Percentiles rank a stretch among this genome's conserved stretches.
Conservation (phyloP, 805 yeast species). For the Saccharomyces cerevisiae region DNA sequence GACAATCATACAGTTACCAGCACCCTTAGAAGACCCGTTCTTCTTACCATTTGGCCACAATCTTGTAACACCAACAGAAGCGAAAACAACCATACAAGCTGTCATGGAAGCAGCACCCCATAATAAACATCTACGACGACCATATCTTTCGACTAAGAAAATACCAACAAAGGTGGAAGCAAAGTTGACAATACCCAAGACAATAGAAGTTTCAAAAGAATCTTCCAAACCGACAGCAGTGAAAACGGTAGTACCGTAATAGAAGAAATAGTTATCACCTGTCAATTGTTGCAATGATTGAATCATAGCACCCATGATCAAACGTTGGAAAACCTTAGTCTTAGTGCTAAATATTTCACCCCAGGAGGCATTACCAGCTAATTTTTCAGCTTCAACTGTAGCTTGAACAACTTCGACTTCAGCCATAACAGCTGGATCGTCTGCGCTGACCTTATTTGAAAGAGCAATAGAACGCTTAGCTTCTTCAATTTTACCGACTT, state of each 20-base stretch:
- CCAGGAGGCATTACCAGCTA: slow-evolving; percentile 63
- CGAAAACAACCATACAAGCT: slow-evolving; percentile 40
- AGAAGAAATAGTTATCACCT: slow-evolving; percentile 61
- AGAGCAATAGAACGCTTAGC: slow-evolving; percentile 52
- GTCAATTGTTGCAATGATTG: slow-evolving; percentile 60
- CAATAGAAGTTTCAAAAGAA: slow-evolving; percentile 50
- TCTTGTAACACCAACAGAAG: slow-evolving; percentile 52
- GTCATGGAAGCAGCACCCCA: slow-evolving; percentile 45
- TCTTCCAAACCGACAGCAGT: slow-evolving; percentile 51
- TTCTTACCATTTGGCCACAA: slow-evolving; percentile 28
- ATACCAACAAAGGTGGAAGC: slow-evolving; percentile 46
- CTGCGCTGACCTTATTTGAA: slow-evolving; percentile 46
- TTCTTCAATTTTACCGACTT: slow-evolving; percentile 47
- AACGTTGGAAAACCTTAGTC: slow-evolving; percentile 45
- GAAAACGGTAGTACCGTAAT: slow-evolving; percentile 57
- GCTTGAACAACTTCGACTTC: slow-evolving; percentile 53
- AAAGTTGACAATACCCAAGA: slow-evolving; percentile 53
- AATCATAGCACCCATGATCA: slow-evolving; percentile 43
- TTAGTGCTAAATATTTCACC: slow-evolving; percentile 55
- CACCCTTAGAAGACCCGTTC: slow-evolving; percentile 42
- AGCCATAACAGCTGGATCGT: slow-evolving; percentile 46
- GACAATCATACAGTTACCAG: slow-evolving; percentile 65
- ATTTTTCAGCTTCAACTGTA: slow-evolving; percentile 49
- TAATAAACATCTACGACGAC: slow-evolving; percentile 43
- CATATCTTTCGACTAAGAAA: slow-evolving; percentile 44